Base-by-base conservation (phyloP, 1,139 yeast genomes). In the Wickerhamomyces sp. region DNA sequence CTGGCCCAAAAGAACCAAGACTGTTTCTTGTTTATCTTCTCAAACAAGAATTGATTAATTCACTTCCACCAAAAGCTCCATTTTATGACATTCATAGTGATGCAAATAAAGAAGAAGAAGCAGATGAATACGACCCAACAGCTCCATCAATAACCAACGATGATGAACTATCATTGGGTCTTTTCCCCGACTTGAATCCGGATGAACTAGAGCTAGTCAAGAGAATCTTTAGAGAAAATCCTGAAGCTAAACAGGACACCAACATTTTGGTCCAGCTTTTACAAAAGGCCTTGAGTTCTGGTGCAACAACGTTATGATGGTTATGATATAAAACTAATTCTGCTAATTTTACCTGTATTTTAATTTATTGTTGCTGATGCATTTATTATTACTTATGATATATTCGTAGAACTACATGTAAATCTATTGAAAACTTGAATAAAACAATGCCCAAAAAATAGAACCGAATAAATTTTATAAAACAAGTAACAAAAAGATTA, bases 21-120 rank as follows among this genome's bases (percentile, higher is more conserved):
- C 54, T 76, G 37, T 71, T 65, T 52, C 70, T 72, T 0, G 54
- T 76, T 7, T 70, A 65, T 51, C 73, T 75, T 8, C 71, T 75
- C 9, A 70, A 69, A 45, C 70, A 68, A 49, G 76, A 68, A 44
- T 61, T 43, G 17, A 34, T 50, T 9, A n/a, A 24, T 10, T 32
- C 29, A 13, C 17, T 37, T 5, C 6, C 14, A 12, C 25, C 32
- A 17, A 32, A 25, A 25, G 16, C 16, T 7, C 16, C 28, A 17
- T 14, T 7, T 17, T 24, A 31, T 3, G 15, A 29, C 18, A 5
- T 9, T 18, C 3, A 4, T 13, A 14, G 6, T 14, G 14, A 17
- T 6, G 15, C 10, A 6, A 16, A 15, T 10, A 7, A 32, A 7
- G 13, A 4, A 3, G 9, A 5, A 4, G 21, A 33, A 12, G 31